phyloP scores from a whole-genome alignment of 495 filamentous ascomycete genomes.

The Trichodelitschia bisporula region DNA sequence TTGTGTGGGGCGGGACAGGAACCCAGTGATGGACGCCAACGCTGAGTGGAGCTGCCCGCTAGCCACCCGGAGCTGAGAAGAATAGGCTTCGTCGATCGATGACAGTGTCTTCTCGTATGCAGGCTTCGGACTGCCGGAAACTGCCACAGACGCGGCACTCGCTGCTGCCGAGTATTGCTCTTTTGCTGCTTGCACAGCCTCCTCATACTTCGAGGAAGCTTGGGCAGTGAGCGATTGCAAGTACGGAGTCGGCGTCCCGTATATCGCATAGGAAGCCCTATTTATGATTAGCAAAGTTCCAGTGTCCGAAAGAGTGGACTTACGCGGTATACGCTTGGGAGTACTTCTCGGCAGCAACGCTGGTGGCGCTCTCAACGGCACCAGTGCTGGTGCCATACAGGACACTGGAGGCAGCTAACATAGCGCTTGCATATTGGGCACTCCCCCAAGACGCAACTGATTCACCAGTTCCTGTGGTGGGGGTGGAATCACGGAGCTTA shows the following conservation, averaged over 20 bases:
- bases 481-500: constrained; percentile 22
- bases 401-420: constrained; percentile 29
- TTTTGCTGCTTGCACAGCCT: constrained; percentile 32
- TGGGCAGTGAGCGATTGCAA: constrained; percentile 17
- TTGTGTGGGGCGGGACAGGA: too few species aligned
- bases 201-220: constrained; percentile 34
- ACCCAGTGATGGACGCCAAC: too few species aligned
- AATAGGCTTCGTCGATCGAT: constrained; percentile 44
- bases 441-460: constrained; percentile 23
- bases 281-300: too few species aligned
- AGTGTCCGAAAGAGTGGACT: too few species aligned
- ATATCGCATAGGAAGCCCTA: constrained; percentile 35
- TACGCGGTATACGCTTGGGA: constrained; percentile 34
- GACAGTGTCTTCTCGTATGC: constrained; percentile 35
- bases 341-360: constrained; percentile 28
- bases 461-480: constrained; percentile 20
- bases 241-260: constrained; percentile 29
- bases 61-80: constrained; percentile 34
- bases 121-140: constrained; percentile 39
- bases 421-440: constrained; percentile 29
- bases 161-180: constrained; percentile 41
- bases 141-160: constrained; percentile 34
- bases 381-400: constrained; percentile 31
- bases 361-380: constrained; percentile 23
- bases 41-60: constrained; percentile 29